Percentiles rank a stretch among this genome's conserved stretches.
phyloP scores from a whole-genome alignment of 768 basidiomycete genomes.

The Dictyophora rubrovolvata region DNA sequence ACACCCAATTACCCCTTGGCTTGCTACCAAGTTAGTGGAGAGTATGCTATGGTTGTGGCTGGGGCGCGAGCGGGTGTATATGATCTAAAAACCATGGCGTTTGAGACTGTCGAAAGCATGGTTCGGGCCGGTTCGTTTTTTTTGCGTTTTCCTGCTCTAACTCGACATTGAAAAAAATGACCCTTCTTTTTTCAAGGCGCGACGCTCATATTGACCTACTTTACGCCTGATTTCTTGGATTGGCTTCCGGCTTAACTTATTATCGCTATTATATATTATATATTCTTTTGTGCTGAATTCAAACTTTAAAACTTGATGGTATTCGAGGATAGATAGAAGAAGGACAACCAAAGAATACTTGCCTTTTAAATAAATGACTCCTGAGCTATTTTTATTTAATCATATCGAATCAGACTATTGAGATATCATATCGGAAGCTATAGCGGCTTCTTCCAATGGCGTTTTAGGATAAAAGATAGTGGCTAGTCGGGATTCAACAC shows the following conservation, averaged over 20 bases:
- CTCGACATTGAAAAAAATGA: neutral
- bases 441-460: neutral
- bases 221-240: constrained; percentile 92
- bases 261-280: neutral
- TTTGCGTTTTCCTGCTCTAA: neutral
- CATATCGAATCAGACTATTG: neutral
- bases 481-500: neutral
- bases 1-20: constrained; percentile 87
- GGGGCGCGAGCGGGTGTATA: constrained; percentile 94
- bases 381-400: neutral
- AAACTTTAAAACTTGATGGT: neutral
- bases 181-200: constrained; percentile 42
- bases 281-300: neutral
- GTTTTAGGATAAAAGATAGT: neutral
- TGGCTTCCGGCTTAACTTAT: constrained; percentile 39
- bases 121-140: constrained; percentile 67
- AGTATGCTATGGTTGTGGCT: constrained; percentile 95
- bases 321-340: neutral
- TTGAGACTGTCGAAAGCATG: constrained; percentile 87
- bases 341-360: neutral
- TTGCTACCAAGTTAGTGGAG: constrained; percentile 95
- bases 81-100: constrained; percentile 84
- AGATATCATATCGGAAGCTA: neutral
- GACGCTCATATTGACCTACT: constrained; percentile 86
- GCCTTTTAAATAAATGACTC: no score